These are phyloP conservation scores for Tulasnella sp. DNA, from an alignment of 768 basidiomycete species.

Conservation along the genomic window DNA sequence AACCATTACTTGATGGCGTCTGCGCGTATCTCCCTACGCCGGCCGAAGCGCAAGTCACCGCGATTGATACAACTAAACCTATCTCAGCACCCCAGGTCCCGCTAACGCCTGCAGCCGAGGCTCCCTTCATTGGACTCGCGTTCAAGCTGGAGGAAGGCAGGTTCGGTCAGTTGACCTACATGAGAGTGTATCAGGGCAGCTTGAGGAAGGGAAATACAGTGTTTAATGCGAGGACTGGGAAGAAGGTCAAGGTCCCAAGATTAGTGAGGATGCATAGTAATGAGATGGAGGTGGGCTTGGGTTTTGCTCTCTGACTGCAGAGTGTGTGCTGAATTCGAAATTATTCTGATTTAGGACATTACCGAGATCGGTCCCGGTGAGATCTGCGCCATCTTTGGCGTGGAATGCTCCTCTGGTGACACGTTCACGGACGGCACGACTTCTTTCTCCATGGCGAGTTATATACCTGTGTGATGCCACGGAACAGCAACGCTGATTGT, in stretches of 20 bases:
- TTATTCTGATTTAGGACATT: slow-evolving; percentile 53
- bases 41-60: slow-evolving; percentile 61
- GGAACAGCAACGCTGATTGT: background rate
- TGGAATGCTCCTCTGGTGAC: slow-evolving; percentile 95
- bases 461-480: background rate
- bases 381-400: slow-evolving; percentile 98
- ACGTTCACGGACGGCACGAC: slow-evolving; percentile 93
- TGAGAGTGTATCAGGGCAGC: slow-evolving; percentile 94
- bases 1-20: slow-evolving; percentile 87
- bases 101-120: slow-evolving; percentile 70
- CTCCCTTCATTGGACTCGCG: slow-evolving; percentile 84
- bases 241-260: slow-evolving; percentile 93
- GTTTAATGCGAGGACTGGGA: slow-evolving; percentile 87
- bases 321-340: background rate
- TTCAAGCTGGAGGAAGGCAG: slow-evolving; percentile 98
- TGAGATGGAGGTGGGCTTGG: slow-evolving; percentile 77
- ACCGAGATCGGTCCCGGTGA: slow-evolving; percentile 91
- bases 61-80: slow-evolving; percentile 70
- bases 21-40: slow-evolving; percentile 93
- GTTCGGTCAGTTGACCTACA: slow-evolving; percentile 95
- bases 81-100: slow-evolving; percentile 55
- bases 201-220: slow-evolving; percentile 78
- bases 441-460: slow-evolving; percentile 79
- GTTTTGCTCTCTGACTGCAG: background rate
- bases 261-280: slow-evolving; percentile 97